These are phyloP conservation scores for Phytopythium delawarense DNA, from an alignment of 352 stramenopile species.

Conservation along the genomic window DNA sequence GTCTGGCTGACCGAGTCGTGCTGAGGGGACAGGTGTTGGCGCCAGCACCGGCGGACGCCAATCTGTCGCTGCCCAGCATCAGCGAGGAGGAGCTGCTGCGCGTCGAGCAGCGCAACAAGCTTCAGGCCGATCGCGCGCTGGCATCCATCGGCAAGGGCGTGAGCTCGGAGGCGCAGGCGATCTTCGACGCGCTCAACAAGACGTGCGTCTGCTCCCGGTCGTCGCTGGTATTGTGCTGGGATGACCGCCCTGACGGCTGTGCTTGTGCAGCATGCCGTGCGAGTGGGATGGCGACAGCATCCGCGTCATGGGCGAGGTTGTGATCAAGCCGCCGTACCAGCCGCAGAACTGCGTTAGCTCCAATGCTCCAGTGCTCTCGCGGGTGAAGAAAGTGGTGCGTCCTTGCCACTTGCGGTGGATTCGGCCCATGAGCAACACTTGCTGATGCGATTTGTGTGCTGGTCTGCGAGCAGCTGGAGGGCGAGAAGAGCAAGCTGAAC, in stretches of 20 bases:
- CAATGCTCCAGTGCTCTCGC: slow-evolving; percentile 68
- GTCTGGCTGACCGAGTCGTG: background rate
- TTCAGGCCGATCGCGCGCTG: slow-evolving; percentile 55
- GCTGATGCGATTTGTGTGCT: background rate
- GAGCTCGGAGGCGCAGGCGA: slow-evolving; percentile 56
- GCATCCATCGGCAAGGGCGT: slow-evolving; percentile 82
- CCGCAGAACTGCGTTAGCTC: slow-evolving; percentile 71
- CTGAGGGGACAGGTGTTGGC: slow-evolving; percentile 32
- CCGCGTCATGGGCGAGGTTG: slow-evolving; percentile 78
- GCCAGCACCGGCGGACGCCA: slow-evolving; percentile 38
- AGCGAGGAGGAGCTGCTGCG: slow-evolving; percentile 70
- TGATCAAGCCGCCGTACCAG: slow-evolving; percentile 83
- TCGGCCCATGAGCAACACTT: background rate
- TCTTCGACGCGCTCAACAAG: slow-evolving; percentile 89
- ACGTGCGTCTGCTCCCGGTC: slow-evolving; percentile 37
- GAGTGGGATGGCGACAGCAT: slow-evolving; percentile 82
- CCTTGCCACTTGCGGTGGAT: background rate
- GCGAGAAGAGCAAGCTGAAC: slow-evolving; percentile 70
- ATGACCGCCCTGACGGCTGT: background rate
- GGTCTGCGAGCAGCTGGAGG: slow-evolving; percentile 38
- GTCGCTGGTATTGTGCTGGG: background rate
- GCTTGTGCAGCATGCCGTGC: slow-evolving; percentile 66
- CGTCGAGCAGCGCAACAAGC: slow-evolving; percentile 75
- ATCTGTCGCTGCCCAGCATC: slow-evolving; percentile 42
- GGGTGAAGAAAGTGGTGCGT: slow-evolving; percentile 85